Percentiles rank a stretch among this genome's conserved stretches.
phyloP scores from a whole-genome alignment of 495 filamentous ascomycete genomes.

The Cercophora sp. region DNA sequence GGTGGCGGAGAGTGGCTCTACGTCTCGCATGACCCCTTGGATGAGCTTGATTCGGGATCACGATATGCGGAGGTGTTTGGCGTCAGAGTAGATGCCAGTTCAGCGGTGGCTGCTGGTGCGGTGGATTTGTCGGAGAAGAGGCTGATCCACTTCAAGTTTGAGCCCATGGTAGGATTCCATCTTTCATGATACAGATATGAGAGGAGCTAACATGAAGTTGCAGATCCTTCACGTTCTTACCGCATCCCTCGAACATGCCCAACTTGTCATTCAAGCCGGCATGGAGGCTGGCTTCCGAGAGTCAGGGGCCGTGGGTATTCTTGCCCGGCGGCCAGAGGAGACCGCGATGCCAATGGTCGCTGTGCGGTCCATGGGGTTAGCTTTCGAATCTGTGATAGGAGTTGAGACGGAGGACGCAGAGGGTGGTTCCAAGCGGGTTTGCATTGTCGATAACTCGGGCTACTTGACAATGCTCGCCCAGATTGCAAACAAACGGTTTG shows the following conservation, averaged over 20 bases:
- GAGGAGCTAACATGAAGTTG: not conserved
- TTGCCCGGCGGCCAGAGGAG: conserved; percentile 16
- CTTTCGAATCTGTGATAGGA: conserved; percentile 73
- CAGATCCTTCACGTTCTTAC: conserved; percentile 88
- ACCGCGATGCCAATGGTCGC: conserved; percentile 67
- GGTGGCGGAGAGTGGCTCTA: conserved; percentile 80
- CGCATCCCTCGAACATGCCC: conserved; percentile 65
- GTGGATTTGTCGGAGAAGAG: conserved; percentile 35
- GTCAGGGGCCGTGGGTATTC: conserved; percentile 60
- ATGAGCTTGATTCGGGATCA: not conserved
- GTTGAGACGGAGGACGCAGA: conserved; percentile 54
- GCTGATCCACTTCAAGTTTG: conserved; percentile 86
- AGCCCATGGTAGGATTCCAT: conserved; percentile 69
- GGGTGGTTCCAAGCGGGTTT: conserved; percentile 16
- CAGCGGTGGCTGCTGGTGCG: conserved; percentile 5
- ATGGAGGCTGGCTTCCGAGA: conserved; percentile 83
- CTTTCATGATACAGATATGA: not conserved
- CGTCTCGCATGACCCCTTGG: conserved; percentile 75
- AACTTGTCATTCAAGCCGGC: conserved; percentile 66
- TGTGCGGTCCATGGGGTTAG: conserved; percentile 72
- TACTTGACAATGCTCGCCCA: conserved; percentile 61
- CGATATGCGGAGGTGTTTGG: conserved; percentile 12
- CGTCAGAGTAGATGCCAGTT: not conserved
- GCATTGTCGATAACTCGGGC: conserved; percentile 43
- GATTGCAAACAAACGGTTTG: conserved; percentile 74